A percentile compares a stretch with the other conserved stretches of the same genome.
These are phyloP conservation scores for Bruguiera parviflora DNA, from an alignment of 345 rosid genomes.

Conservation along the genomic window DNA sequence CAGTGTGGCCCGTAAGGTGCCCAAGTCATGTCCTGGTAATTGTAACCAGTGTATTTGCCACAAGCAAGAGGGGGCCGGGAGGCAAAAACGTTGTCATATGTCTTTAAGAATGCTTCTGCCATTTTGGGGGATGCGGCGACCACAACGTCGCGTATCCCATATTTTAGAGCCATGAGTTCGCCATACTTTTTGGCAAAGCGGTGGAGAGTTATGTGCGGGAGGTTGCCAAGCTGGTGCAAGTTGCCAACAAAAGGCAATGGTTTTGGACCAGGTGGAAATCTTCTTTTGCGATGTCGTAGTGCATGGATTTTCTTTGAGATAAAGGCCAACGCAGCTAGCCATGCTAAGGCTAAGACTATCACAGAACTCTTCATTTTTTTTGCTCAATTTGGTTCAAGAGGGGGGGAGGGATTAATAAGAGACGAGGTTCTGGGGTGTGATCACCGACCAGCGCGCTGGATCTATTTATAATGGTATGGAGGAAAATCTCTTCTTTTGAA, in stretches of 20 bases:
- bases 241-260: background rate
- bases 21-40: slow-evolving; percentile 28
- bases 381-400: too few species aligned
- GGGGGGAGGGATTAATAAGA: too few species aligned
- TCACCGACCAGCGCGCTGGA: too few species aligned
- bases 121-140: slow-evolving; percentile 27
- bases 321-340: too few species aligned
- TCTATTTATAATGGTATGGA: too few species aligned
- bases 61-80: slow-evolving; percentile 28
- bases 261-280: background rate
- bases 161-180: background rate
- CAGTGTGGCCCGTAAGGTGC: slow-evolving; percentile 34
- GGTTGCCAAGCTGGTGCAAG: background rate
- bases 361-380: too few species aligned
- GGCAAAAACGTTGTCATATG: slow-evolving; percentile 26
- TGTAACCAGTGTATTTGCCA: slow-evolving; percentile 30
- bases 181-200: background rate
- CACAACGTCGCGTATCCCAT: background rate
- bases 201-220: background rate
- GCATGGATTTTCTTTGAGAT: background rate
- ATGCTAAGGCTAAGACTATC: too few species aligned
- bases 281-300: background rate
- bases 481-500: too few species aligned
- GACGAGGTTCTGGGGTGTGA: too few species aligned
- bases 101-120: slow-evolving; percentile 26